Base-by-base conservation (phyloP, 108 stramenopile genomes). In the Parmales sp. region DNA sequence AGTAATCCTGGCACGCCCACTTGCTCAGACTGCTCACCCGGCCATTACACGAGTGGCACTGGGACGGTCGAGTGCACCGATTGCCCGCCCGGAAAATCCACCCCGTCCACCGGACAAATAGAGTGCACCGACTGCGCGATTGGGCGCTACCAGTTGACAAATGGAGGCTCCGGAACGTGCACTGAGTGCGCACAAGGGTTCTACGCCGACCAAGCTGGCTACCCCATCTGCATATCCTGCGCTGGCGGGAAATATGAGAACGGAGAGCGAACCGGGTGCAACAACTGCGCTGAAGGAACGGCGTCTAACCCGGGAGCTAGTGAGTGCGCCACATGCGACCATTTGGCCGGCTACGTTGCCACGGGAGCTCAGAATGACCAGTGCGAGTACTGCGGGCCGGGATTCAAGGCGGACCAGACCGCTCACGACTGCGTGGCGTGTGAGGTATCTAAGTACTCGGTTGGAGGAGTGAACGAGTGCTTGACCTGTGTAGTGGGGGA, bases 391-490 rank as follows among this genome's bases (percentile, higher is more conserved):
- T 60, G 54, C 29, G 54, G 54, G 2, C 8, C 26, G 2, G 54
- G 54, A 26, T 2, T 20, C 2, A 34, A 31, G 31, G 54, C 54
- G 1, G 26, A 60, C 54, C 54, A 34, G 6, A 1, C 26, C 1
- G 18, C 54, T 60, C 54, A 60, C 54, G 29, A 31, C n/a, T 60
- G 54, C 23, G 36, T 34, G 54, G n/a, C 25, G 2, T 60, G 54
- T 16, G 54, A 20, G 54, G 11, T 26, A 18, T 28, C 31, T 11
- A 60, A 60, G 54, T 60, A 60, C 23, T 31, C 28, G 5, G 16
- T 60, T 20, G 54, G 54, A 11, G 54, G 54, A 11, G 29, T 31
- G n/a, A 60, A 60, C 29, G 54, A 60, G 54, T 60, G 54, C 54
- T 3, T 31, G 28, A 5, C 13, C 2, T 60, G 54, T 13, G 22